A percentile compares a stretch with the other conserved stretches of the same genome.
Evolutionary conservation across 257 asterid species (phyloP).

Genomic region (Apocynum venetum): DNA sequence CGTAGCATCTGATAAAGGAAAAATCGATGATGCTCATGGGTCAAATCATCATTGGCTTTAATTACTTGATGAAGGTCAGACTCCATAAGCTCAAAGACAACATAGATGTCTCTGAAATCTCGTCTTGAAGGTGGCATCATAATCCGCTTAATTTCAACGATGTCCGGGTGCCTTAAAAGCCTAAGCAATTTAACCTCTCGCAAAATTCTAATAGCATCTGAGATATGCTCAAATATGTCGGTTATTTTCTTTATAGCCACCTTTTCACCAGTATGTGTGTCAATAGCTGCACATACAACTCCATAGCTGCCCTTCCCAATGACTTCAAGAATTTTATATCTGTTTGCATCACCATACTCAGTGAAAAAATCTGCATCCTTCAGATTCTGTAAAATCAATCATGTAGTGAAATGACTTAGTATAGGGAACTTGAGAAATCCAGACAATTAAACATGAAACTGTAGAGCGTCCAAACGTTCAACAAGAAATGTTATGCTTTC

Average conservation of each 20-base stretch:
- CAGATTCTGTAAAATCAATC: slow-evolving; percentile 39
- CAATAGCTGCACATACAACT: slow-evolving; percentile 88
- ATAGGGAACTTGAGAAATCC: background rate
- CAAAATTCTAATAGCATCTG: slow-evolving; percentile 85
- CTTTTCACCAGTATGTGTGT: slow-evolving; percentile 84
- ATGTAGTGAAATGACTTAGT: background rate
- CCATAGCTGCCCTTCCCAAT: slow-evolving; percentile 95
- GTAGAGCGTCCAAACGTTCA: background rate
- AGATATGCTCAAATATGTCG: slow-evolving; percentile 72
- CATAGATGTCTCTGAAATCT: slow-evolving; percentile 81
- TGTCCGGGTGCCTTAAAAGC: slow-evolving; percentile 83
- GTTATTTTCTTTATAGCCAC: slow-evolving; percentile 91
- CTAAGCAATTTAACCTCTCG: slow-evolving; percentile 87
- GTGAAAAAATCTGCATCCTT: slow-evolving; percentile 72
- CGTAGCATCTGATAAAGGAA: slow-evolving; percentile 92
- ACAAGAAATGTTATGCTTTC: background rate
- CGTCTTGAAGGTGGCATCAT: slow-evolving; percentile 88
- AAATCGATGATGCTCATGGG: slow-evolving; percentile 86
- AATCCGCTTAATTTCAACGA: slow-evolving; percentile 84
- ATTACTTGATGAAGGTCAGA: slow-evolving; percentile 96
- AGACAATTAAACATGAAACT: background rate
- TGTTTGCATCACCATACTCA: slow-evolving; percentile 79
- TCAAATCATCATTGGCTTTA: slow-evolving; percentile 91
- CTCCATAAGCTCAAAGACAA: slow-evolving; percentile 94
- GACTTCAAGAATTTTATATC: slow-evolving; percentile 80